Conservation (phyloP, 495 filamentous ascomycete species). For the Apodospora peruviana region DNA sequence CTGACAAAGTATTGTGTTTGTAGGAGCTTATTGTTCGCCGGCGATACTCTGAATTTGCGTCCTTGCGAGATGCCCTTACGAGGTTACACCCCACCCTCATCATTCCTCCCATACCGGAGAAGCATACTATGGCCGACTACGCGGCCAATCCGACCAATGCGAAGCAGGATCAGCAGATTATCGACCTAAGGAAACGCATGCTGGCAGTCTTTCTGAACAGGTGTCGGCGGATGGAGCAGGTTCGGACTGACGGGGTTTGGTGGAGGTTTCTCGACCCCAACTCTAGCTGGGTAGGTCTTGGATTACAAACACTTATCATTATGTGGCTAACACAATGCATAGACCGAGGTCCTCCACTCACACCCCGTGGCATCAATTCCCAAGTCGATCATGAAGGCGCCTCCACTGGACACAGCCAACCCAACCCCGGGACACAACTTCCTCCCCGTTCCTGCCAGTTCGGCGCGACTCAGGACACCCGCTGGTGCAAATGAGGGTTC, state of each 20-base stretch:
- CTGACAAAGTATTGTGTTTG: not conserved
- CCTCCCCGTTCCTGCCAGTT: conserved; percentile 77
- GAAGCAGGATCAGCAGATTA: conserved; percentile 93
- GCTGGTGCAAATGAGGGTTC: conserved; percentile 37
- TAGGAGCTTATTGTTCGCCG: conserved; percentile 93
- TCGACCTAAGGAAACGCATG: conserved; percentile 95
- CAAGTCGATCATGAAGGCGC: conserved; percentile 87
- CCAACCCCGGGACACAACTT: conserved; percentile 82
- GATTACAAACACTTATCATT: not conserved
- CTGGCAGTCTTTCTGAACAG: conserved; percentile 89
- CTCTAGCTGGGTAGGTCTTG: conserved; percentile 84
- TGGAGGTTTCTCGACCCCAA: conserved; percentile 97
- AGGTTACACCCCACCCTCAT: conserved; percentile 90
- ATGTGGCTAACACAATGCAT: conserved; percentile 27
- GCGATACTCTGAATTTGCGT: conserved; percentile 96
- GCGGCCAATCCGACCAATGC: conserved; percentile 95
- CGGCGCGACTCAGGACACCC: conserved; percentile 72
- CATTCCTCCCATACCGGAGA: conserved; percentile 95
- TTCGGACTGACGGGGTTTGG: conserved; percentile 90
- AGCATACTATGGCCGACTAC: conserved; percentile 97
- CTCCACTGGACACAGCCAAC: conserved; percentile 86
- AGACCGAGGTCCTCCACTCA: conserved; percentile 89
- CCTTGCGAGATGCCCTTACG: conserved; percentile 78
- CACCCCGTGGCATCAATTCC: conserved; percentile 87
- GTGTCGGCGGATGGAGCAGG: conserved; percentile 86